These are phyloP conservation scores for Neofusicoccum cordaticola DNA, from an alignment of 2,329 filamentous ascomycete genomes.

Conservation along the genomic window DNA sequence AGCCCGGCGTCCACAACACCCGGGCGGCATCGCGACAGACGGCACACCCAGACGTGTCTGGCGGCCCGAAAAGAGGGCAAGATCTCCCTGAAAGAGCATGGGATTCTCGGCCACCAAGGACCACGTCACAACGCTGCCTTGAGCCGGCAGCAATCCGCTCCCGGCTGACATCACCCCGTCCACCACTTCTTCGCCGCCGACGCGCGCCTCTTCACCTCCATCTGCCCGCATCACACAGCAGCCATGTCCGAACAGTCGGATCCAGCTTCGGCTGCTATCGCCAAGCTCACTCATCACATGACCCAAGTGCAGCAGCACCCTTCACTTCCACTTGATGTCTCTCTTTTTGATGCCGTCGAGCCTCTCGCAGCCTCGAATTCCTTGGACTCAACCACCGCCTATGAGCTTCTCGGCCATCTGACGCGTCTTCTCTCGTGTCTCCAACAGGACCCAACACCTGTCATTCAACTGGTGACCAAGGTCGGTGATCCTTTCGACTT, in stretches of 20 bases:
- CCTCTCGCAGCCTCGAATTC: conserved; percentile 32
- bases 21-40: background rate
- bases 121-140: background rate
- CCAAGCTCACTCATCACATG: conserved; percentile 42
- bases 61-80: background rate
- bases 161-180: background rate
- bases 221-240: background rate
- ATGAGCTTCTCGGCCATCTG: conserved; percentile 44
- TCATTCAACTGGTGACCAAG: conserved; percentile 52
- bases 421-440: conserved; percentile 52
- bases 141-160: background rate
- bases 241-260: conserved; percentile 4
- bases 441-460: conserved; percentile 57
- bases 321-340: conserved; percentile 44
- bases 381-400: conserved; percentile 26
- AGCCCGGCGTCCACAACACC: no score
- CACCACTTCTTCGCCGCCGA: background rate
- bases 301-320: conserved; percentile 45
- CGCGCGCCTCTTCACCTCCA: background rate
- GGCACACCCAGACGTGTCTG: background rate
- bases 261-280: background rate
- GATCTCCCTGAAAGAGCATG: background rate
- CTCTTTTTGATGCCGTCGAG: conserved; percentile 51
- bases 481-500: conserved; percentile 45
- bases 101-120: background rate